Conservation (phyloP, 2,329 filamentous ascomycete species). For the Corynespora cassiicola region DNA sequence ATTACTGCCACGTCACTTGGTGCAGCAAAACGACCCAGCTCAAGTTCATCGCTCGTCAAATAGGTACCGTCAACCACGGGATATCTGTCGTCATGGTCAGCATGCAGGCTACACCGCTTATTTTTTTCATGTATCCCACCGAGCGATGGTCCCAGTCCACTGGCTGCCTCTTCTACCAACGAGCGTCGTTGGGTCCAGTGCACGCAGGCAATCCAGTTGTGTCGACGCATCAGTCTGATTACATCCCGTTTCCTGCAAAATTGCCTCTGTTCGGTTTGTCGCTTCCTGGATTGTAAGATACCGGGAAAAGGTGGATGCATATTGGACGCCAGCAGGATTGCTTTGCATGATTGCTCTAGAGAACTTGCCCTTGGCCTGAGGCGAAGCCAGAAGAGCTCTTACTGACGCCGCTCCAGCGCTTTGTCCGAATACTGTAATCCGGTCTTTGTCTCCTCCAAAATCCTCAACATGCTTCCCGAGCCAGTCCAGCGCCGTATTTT, state of each 20-base stretch:
- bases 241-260: conserved; percentile 35
- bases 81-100: conserved; percentile 23
- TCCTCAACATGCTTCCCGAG: conserved; percentile 48
- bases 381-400: conserved; percentile 57
- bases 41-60: conserved; percentile 27
- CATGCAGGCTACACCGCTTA: background rate
- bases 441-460: conserved; percentile 43
- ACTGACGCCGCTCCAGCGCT: conserved; percentile 47
- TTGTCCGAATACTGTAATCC: conserved; percentile 48
- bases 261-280: conserved; percentile 21
- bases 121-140: conserved; percentile 6
- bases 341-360: conserved; percentile 52
- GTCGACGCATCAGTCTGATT: conserved; percentile 9
- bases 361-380: conserved; percentile 56
- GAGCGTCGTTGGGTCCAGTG: conserved; percentile 26
- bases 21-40: conserved; percentile 22
- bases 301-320: conserved; percentile 26
- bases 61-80: conserved; percentile 42
- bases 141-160: conserved; percentile 14
- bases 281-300: conserved; percentile 34
- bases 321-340: conserved; percentile 26
- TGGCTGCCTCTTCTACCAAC: conserved; percentile 8
- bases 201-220: conserved; percentile 30
- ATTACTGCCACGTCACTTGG: conserved; percentile 27
- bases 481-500: conserved; percentile 59